These are phyloP conservation scores for Orbilia ellipsospora DNA, from an alignment of 2,329 filamentous ascomycete species.

Conservation along the genomic window DNA sequence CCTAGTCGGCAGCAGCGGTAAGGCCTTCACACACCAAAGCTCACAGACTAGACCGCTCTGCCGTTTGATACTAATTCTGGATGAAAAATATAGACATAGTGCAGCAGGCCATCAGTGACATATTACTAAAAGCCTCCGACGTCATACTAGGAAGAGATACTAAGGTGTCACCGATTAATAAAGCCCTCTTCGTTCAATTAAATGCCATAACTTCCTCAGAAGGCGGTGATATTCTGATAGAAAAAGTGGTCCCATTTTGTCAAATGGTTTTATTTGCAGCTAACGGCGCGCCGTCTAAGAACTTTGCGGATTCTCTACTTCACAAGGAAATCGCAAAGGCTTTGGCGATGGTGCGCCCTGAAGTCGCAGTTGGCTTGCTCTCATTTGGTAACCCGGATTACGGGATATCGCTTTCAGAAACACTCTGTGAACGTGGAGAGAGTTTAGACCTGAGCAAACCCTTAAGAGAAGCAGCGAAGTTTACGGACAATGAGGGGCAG, in stretches of 20 bases:
- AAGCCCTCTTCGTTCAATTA: conserved; percentile 41
- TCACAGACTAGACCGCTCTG: background rate
- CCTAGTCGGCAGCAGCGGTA: conserved; percentile 21
- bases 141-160: background rate
- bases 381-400: conserved; percentile 48
- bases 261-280: conserved; percentile 14
- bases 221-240: background rate
- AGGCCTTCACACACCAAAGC: background rate
- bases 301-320: conserved; percentile 41
- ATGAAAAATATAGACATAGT: conserved; percentile 21
- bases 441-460: conserved; percentile 12
- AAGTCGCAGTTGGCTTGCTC: conserved; percentile 35
- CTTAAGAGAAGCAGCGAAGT: background rate
- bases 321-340: conserved; percentile 42
- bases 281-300: conserved; percentile 11
- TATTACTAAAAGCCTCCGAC: background rate
- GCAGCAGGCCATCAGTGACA: background rate
- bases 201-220: conserved; percentile 7
- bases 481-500: background rate
- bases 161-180: conserved; percentile 35
- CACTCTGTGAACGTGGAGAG: background rate
- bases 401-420: conserved; percentile 40
- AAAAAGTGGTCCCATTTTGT: conserved; percentile 31
- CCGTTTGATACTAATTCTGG: background rate
- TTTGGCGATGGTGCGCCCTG: conserved; percentile 22